These are phyloP conservation scores for Allium fistulosum DNA, from an alignment of 106 monocot genomes.

Conservation along the genomic window DNA sequence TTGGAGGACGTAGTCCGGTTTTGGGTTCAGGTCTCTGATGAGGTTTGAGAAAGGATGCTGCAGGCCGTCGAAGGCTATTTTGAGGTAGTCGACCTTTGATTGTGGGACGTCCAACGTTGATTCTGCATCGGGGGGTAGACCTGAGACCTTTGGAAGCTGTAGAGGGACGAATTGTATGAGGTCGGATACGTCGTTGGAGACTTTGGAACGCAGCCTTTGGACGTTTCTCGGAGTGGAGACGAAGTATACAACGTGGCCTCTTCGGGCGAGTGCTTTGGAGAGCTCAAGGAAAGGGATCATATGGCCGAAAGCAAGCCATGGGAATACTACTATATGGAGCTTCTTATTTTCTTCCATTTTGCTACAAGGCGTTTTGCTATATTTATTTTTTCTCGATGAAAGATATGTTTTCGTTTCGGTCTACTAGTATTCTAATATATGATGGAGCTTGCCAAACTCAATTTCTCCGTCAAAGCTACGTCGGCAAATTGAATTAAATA, in stretches of 20 bases:
- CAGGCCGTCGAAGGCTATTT: slow-evolving; percentile 44
- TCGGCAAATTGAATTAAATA: no score
- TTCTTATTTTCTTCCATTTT: no score
- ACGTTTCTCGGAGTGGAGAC: slow-evolving; percentile 60
- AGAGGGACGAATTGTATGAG: slow-evolving; percentile 18
- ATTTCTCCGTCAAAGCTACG: no score
- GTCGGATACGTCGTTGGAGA: neutral
- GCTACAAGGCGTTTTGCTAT: no score
- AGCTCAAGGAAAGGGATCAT: slow-evolving; percentile 54
- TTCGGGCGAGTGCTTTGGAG: slow-evolving; percentile 36
- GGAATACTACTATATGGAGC: slow-evolving; percentile 39
- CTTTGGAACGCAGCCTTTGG: slow-evolving; percentile 20
- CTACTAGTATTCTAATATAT: no score
- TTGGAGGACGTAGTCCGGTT: slow-evolving; percentile 39
- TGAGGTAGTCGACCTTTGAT: slow-evolving; percentile 1
- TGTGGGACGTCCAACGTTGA: slow-evolving; percentile 45
- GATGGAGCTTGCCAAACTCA: no score
- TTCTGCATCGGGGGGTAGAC: slow-evolving; percentile 38
- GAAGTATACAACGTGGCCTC: slow-evolving; percentile 43
- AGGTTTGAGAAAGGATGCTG: slow-evolving; percentile 4
- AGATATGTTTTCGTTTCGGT: no score
- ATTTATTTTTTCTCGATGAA: no score
- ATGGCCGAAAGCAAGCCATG: slow-evolving; percentile 13
- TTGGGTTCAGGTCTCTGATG: slow-evolving; percentile 1
- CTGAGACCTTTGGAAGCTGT: slow-evolving; percentile 18